phyloP scores from a whole-genome alignment of 106 monocot genomes.

The Platanthera guangdongensis region DNA sequence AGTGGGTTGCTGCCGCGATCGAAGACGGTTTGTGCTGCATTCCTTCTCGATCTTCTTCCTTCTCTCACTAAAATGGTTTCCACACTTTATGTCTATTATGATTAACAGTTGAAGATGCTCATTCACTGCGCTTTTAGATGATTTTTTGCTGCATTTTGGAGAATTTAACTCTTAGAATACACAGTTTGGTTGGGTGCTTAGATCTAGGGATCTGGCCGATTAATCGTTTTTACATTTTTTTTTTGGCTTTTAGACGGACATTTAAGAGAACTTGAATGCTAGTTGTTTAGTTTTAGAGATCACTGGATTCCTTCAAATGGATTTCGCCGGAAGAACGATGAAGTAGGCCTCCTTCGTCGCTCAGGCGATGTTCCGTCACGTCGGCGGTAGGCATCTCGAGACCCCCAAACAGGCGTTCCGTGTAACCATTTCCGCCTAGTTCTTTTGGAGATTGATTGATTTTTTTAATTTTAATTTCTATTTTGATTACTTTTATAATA shows the following conservation, averaged over 20 bases:
- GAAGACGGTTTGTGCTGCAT: slow-evolving; percentile 9
- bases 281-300: neutral
- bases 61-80: neutral
- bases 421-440: too few relatives aligned
- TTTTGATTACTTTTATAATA: too few relatives aligned
- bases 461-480: too few relatives aligned
- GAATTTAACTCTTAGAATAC: neutral
- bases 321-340: neutral
- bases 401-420: too few relatives aligned
- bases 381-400: too few relatives aligned
- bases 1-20: neutral
- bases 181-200: neutral
- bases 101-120: neutral
- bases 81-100: neutral
- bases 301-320: neutral
- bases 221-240: neutral
- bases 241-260: neutral
- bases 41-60: neutral
- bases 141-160: neutral
- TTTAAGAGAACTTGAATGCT: neutral
- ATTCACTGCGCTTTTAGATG: neutral
- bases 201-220: neutral
- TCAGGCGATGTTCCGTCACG: too few relatives aligned
- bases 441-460: too few relatives aligned
- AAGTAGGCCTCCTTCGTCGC: too few relatives aligned